A percentile compares a stretch with the other conserved stretches of the same genome.
Evolutionary conservation across 768 basidiomycete genomes (phyloP).

Genomic region (Mycena olivaceomarginata): DNA sequence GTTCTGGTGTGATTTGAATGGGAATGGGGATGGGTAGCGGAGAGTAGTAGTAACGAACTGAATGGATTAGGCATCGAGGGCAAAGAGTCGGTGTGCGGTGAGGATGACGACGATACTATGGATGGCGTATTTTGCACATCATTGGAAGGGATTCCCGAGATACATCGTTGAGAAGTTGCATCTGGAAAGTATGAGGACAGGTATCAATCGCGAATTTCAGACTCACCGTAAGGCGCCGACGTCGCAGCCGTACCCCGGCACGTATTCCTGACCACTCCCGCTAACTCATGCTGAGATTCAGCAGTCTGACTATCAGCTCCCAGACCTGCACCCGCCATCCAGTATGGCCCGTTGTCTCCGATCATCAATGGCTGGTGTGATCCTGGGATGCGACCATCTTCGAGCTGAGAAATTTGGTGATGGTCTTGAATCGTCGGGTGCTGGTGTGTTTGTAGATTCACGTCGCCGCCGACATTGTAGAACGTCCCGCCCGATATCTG

Average conservation of each 20-base stretch:
- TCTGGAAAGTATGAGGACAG: background rate
- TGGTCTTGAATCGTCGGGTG: background rate
- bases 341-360: no score
- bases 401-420: background rate
- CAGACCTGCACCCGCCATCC: no score
- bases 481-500: background rate
- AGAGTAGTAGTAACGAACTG: no score
- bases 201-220: background rate
- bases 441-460: background rate
- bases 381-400: background rate
- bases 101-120: no score
- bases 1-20: no score
- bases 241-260: background rate
- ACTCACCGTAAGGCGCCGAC: background rate
- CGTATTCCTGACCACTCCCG: no score
- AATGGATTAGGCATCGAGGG: no score
- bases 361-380: no score
- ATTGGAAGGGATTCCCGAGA: background rate
- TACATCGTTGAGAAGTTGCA: background rate
- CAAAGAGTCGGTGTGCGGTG: no score
- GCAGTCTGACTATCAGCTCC: no score
- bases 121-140: background rate
- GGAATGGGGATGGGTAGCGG: no score
- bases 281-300: background rate
- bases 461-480: constrained; percentile 10